phyloP scores from a whole-genome alignment of 306 rosid species.

The Crotalaria pallida region DNA sequence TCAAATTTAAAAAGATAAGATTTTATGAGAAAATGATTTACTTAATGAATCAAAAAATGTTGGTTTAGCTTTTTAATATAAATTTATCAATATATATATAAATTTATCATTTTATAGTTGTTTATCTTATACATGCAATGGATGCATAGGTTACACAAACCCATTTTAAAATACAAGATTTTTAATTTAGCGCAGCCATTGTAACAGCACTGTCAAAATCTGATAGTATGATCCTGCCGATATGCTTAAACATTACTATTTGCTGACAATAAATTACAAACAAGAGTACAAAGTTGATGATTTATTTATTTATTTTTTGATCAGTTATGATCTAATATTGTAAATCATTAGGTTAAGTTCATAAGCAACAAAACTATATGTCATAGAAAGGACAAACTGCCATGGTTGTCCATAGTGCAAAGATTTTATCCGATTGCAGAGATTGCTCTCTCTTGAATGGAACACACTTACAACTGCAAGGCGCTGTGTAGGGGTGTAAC shows the following conservation, averaged over 20 bases:
- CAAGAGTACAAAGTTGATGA: background rate
- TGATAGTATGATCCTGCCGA: background rate
- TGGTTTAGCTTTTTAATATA: no score
- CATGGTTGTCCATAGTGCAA: constrained; percentile 38
- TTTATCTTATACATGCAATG: no score
- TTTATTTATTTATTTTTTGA: no score
- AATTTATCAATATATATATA: no score
- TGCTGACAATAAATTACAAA: background rate
- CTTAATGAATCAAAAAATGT: no score
- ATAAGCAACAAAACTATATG: background rate
- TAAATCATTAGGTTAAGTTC: background rate
- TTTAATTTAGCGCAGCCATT: background rate
- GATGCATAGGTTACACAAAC: no score
- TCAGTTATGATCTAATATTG: background rate
- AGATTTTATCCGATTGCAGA: constrained; percentile 14
- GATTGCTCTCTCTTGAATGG: background rate
- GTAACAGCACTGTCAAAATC: background rate
- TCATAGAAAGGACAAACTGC: constrained; percentile 28
- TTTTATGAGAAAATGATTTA: no score
- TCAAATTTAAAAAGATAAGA: no score
- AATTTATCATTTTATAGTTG: no score
- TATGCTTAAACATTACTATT: background rate
- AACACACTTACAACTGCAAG: constrained; percentile 25
- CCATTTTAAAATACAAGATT: background rate
- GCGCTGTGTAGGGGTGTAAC: constrained; percentile 16